Conservation (phyloP, 2,329 filamentous ascomycete genomes). For the Aspergillus clavatus region DNA sequence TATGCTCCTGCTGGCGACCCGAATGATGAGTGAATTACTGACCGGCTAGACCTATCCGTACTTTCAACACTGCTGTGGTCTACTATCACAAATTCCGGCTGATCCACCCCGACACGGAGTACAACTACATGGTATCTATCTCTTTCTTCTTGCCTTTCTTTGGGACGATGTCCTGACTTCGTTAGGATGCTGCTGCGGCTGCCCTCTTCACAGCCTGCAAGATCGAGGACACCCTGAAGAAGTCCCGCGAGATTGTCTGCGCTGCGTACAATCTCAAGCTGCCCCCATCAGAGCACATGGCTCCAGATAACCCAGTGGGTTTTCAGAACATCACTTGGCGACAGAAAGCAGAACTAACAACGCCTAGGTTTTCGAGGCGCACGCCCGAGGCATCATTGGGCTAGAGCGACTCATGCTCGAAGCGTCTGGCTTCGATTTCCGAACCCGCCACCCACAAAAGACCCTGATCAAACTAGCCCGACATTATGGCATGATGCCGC, state of each 20-base stretch:
- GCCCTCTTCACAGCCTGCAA: conserved; percentile 92
- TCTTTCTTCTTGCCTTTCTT: neutral
- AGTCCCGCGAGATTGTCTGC: conserved; percentile 86
- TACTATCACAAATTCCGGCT: conserved; percentile 95
- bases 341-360: too few species aligned
- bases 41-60: conserved; percentile 68
- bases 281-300: conserved; percentile 60
- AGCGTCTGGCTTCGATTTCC: conserved; percentile 88
- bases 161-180: conserved; percentile 4
- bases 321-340: neutral
- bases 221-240: conserved; percentile 96
- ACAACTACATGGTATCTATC: conserved; percentile 58
- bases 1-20: conserved; percentile 45
- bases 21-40: conserved; percentile 4
- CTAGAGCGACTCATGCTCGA: conserved; percentile 91
- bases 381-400: conserved; percentile 76
- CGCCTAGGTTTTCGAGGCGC: conserved; percentile 76
- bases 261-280: conserved; percentile 82
- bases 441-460: conserved; percentile 81
- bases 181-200: conserved; percentile 76
- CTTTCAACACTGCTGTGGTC: conserved; percentile 83
- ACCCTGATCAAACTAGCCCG: conserved; percentile 74
- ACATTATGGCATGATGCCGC: conserved; percentile 51
- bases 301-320: conserved; percentile 74
- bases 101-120: conserved; percentile 77